Evolutionary conservation across 768 basidiomycete species (phyloP).

Genomic region (Boletus sensibilis): DNA sequence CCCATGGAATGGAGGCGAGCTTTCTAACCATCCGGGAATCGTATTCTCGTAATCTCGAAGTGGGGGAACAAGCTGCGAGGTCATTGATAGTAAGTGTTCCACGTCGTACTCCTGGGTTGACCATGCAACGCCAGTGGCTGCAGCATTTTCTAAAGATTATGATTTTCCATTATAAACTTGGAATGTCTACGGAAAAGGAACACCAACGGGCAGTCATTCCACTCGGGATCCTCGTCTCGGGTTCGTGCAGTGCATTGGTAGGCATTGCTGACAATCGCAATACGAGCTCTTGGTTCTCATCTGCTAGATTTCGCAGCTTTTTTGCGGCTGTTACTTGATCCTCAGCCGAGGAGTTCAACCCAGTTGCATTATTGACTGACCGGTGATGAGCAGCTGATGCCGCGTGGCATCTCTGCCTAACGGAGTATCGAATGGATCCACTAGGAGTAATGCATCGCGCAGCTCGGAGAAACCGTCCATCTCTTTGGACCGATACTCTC

Average conservation of each 20-base stretch:
- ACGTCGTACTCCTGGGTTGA: constrained; percentile 1
- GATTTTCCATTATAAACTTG: not conserved
- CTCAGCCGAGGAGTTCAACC: not conserved
- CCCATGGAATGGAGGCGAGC: not conserved
- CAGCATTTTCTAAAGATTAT: constrained; percentile 8
- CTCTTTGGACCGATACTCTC: constrained; percentile 33
- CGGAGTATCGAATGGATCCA: constrained; percentile 26
- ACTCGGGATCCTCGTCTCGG: not conserved
- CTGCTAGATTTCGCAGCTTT: constrained; percentile 41
- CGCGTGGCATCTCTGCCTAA: constrained; percentile 30
- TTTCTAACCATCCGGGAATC: constrained; percentile 8
- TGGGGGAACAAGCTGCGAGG: constrained; percentile 1
- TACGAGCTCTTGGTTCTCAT: constrained; percentile 24
- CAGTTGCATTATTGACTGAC: constrained; percentile 5
- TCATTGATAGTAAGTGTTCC: constrained; percentile 6
- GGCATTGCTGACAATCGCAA: constrained; percentile 15
- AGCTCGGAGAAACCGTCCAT: constrained; percentile 34
- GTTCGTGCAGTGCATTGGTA: not conserved
- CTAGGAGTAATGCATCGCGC: constrained; percentile 23
- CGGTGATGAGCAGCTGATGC: constrained; percentile 28
- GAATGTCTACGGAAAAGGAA: not conserved
- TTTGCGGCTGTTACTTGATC: constrained; percentile 40
- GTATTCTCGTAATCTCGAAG: constrained; percentile 1
- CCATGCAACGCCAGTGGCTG: constrained; percentile 3
- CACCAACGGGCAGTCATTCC: constrained; percentile 12